Conservation (phyloP, 805 yeast genomes). For the Torulaspora delbrueckii region DNA sequence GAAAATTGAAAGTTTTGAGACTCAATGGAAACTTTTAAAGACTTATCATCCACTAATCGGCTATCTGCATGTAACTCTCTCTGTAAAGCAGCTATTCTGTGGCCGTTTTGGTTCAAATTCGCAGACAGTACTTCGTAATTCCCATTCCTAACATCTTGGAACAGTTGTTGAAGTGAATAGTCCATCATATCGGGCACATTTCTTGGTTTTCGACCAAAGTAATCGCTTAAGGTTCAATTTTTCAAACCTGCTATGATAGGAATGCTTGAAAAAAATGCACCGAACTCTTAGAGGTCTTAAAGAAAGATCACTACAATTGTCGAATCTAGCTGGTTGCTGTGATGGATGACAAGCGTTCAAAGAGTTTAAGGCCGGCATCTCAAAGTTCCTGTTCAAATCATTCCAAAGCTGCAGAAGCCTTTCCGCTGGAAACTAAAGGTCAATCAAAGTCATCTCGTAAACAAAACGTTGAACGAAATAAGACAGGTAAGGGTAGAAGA, state of each 20-base stretch:
- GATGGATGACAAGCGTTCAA: slow-evolving; percentile 5
- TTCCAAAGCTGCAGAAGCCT: background rate
- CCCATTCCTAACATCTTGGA: slow-evolving; percentile 18
- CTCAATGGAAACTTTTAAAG: slow-evolving; percentile 19
- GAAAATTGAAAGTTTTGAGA: slow-evolving; percentile 14
- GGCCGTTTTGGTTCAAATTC: slow-evolving; percentile 31
- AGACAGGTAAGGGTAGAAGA: slow-evolving; percentile 7
- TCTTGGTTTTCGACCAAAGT: background rate
- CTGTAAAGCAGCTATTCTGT: slow-evolving; percentile 37
- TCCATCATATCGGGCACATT: slow-evolving; percentile 3
- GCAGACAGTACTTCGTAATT: slow-evolving; percentile 25
- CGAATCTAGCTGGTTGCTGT: background rate
- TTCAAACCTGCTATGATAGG: background rate
- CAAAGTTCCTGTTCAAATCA: background rate
- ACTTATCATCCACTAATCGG: slow-evolving; percentile 9
- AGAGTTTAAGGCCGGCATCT: background rate
- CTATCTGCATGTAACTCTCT: slow-evolving; percentile 17
- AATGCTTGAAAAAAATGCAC: background rate
- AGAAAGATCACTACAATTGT: background rate
- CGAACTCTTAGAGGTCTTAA: background rate
- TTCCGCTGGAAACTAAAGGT: slow-evolving; percentile 1
- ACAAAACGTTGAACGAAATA: background rate
- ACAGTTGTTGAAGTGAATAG: slow-evolving; percentile 19
- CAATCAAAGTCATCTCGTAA: slow-evolving; percentile 4
- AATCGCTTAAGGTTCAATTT: background rate